phyloP scores from a whole-genome alignment of 176 grass and related monocot species.

The Aegilops speltoides region DNA sequence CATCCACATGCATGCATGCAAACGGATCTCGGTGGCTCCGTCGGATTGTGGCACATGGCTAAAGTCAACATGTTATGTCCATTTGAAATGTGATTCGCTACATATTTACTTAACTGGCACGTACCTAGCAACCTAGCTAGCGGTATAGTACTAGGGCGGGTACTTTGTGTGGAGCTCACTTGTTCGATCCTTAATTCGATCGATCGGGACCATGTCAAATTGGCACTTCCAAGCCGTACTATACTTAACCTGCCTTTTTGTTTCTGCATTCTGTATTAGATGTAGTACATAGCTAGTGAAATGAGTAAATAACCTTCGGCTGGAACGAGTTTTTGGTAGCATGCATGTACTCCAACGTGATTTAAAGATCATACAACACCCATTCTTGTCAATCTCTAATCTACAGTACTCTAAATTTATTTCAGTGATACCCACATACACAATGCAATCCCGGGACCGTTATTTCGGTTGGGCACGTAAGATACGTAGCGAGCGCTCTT shows the following conservation, averaged over 20 bases:
- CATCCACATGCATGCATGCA: background rate
- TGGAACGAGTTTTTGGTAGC: background rate
- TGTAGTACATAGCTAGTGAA: background rate
- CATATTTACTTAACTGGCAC: background rate
- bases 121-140: background rate
- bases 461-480: slow-evolving; percentile 4
- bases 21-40: background rate
- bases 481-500: background rate
- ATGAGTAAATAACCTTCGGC: background rate
- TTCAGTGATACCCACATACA: background rate
- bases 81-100: background rate
- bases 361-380: too few relatives aligned
- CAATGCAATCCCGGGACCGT: background rate
- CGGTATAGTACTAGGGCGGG: background rate
- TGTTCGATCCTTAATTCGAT: background rate
- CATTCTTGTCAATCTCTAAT: background rate
- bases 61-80: slow-evolving; percentile 20
- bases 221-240: background rate
- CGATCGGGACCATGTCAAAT: background rate
- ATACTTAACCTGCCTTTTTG: too few relatives aligned
- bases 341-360: background rate
- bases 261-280: too few relatives aligned
- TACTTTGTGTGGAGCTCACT: slow-evolving; percentile 32
- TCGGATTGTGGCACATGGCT: slow-evolving; percentile 34
- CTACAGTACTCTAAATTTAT: background rate